These are phyloP conservation scores for Apiospora phragmitis DNA, from an alignment of 2,329 filamentous ascomycete species.

Conservation along the genomic window DNA sequence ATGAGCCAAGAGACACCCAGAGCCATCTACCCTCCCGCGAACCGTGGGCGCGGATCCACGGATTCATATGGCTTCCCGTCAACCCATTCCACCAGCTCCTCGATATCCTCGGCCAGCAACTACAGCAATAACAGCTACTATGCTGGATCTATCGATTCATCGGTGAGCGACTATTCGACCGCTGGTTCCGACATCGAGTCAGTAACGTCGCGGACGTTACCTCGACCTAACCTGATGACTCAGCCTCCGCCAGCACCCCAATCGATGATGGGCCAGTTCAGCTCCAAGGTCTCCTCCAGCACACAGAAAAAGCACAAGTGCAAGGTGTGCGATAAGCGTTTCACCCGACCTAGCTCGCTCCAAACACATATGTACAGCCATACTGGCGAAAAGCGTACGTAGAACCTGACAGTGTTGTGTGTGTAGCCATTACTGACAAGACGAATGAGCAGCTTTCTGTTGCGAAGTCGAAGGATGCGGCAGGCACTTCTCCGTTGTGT, in stretches of 20 bases:
- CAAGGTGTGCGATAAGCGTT: slow-evolving; percentile 97
- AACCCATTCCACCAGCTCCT: slow-evolving; percentile 81
- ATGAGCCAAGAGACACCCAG: slow-evolving; percentile 94
- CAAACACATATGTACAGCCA: slow-evolving; percentile 99
- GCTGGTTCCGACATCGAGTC: slow-evolving; percentile 84
- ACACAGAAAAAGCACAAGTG: slow-evolving; percentile 99
- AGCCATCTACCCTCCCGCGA: slow-evolving; percentile 76
- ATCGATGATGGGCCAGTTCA: slow-evolving; percentile 99
- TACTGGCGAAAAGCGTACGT: slow-evolving; percentile 96
- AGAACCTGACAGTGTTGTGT: neutral
- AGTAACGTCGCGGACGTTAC: slow-evolving; percentile 77
- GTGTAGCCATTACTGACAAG: slow-evolving; percentile 16
- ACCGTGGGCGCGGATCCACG: slow-evolving; percentile 66
- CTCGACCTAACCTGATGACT: slow-evolving; percentile 68
- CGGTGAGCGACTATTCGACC: slow-evolving; percentile 91
- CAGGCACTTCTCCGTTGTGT: slow-evolving; percentile 95
- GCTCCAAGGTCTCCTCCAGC: slow-evolving; percentile 91
- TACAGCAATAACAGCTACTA: slow-evolving; percentile 78
- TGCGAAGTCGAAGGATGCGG: slow-evolving; percentile 95
- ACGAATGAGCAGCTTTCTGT: slow-evolving; percentile 68
- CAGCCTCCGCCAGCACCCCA: slow-evolving; percentile 79
- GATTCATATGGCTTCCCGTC: slow-evolving; percentile 93
- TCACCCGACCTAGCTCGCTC: slow-evolving; percentile 89
- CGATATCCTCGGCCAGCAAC: slow-evolving; percentile 79
- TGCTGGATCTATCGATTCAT: slow-evolving; percentile 79